These are phyloP conservation scores for Mollisia scopiformis DNA, from an alignment of 2,329 filamentous ascomycete genomes.

Conservation along the genomic window DNA sequence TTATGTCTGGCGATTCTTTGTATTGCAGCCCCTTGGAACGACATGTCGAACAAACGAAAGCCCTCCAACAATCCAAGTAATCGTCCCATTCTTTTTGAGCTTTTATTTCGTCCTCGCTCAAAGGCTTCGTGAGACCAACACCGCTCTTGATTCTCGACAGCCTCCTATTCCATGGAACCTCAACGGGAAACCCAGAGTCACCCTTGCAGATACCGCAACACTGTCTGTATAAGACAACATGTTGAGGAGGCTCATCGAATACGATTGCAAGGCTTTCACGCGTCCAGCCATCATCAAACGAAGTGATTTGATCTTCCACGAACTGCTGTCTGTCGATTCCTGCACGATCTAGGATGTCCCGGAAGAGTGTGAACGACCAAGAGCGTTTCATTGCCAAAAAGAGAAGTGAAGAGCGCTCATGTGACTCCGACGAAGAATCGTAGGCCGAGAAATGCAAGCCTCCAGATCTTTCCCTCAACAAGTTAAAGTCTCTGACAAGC, in stretches of 20 bases:
- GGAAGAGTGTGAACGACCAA: background rate
- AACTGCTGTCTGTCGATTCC: background rate
- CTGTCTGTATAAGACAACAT: background rate
- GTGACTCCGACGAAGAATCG: no score
- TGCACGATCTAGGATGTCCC: background rate
- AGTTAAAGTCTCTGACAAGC: background rate
- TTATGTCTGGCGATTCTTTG: no score
- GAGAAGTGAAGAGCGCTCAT: background rate
- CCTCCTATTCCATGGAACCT: background rate
- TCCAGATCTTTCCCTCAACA: background rate
- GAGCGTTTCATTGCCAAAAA: background rate
- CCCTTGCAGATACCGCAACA: background rate
- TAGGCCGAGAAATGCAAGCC: background rate
- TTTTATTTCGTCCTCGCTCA: constrained; percentile 3
- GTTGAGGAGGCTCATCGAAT: background rate
- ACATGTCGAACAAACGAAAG: background rate
- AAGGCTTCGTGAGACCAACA: background rate
- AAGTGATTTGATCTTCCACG: background rate
- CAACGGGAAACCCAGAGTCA: background rate
- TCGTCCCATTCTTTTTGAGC: constrained; percentile 4
- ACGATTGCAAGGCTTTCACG: background rate
- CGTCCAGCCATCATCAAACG: background rate
- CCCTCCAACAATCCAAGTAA: background rate
- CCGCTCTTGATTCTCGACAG: constrained; percentile 3
- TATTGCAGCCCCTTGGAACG: background rate